Conservation (phyloP, 2,329 filamentous ascomycete species). For the Diaporthe aspalathi region DNA sequence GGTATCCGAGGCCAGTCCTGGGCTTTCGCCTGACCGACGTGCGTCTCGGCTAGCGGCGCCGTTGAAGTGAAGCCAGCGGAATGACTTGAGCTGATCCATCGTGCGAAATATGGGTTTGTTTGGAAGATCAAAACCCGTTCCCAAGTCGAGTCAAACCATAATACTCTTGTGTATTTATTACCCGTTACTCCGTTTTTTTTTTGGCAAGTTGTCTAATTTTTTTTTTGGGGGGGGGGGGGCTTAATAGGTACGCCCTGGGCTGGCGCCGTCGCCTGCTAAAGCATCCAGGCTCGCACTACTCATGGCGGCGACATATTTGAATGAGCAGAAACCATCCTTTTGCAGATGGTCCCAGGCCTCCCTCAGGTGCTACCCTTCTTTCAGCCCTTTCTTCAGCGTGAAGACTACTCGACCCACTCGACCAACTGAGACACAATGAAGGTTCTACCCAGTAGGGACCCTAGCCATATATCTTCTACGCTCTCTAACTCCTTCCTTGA, state of each 20-base stretch:
- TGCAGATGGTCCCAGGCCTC: too few relatives aligned
- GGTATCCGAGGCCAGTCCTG: too few relatives aligned
- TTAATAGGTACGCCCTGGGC: not conserved
- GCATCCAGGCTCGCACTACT: not conserved
- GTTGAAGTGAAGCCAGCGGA: not conserved
- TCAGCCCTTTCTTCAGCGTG: too few relatives aligned
- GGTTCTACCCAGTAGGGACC: not conserved
- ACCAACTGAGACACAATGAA: not conserved
- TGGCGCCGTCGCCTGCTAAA: not conserved
- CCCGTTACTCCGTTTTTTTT: not conserved
- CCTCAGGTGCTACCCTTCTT: not conserved
- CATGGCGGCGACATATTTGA: not conserved
- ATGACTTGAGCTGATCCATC: not conserved
- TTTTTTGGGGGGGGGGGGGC: not conserved
- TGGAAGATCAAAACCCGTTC: too few relatives aligned
- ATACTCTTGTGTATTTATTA: not conserved
- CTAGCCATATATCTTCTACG: too few relatives aligned
- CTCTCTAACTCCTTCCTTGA: too few relatives aligned
- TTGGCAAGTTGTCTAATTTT: too few relatives aligned
- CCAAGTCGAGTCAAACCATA: not conserved
- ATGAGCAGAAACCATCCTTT: not conserved
- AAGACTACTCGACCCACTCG: not conserved
- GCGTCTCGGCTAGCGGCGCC: not conserved
- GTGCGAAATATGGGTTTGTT: not conserved
- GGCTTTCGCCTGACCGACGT: not conserved